phyloP scores from a whole-genome alignment of 1,284 basidiomycete species.

The Afroboletus lepidellus region DNA sequence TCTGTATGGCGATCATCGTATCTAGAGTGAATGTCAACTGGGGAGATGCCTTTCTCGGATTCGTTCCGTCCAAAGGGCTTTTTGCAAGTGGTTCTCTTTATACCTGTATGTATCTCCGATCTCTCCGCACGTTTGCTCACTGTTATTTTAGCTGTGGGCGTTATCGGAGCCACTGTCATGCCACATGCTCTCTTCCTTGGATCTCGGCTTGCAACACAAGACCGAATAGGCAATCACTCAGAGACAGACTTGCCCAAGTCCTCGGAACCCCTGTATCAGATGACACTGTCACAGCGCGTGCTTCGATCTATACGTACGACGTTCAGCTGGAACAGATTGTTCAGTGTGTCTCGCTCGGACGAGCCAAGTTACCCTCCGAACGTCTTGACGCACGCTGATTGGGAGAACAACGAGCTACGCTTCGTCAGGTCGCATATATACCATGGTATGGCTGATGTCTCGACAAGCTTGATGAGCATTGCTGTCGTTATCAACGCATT shows the following conservation, averaged over 20 bases:
- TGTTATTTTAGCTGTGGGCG: conserved; percentile 66
- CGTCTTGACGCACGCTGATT: conserved; percentile 46
- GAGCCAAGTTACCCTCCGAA: conserved; percentile 19
- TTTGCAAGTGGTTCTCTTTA: conserved; percentile 72
- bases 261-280: background rate
- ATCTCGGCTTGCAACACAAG: conserved; percentile 80
- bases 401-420: conserved; percentile 63
- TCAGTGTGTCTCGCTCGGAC: conserved; percentile 23
- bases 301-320: conserved; percentile 5
- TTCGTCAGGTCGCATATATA: conserved; percentile 78
- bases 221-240: conserved; percentile 47
- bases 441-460: conserved; percentile 72
- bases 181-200: conserved; percentile 92
- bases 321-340: conserved; percentile 23
- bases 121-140: conserved; percentile 2
- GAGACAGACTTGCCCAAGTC: conserved; percentile 12
- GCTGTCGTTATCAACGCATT: conserved; percentile 87
- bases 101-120: conserved; percentile 51
- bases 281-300: conserved; percentile 8
- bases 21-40: conserved; percentile 74
- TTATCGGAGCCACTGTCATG: conserved; percentile 84
- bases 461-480: conserved; percentile 69
- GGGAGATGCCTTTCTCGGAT: conserved; percentile 82
- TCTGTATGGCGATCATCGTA: conserved; percentile 83
- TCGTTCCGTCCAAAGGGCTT: conserved; percentile 71